Conservation (phyloP, 306 rosid genomes). For the Trichosanthes truncata region DNA sequence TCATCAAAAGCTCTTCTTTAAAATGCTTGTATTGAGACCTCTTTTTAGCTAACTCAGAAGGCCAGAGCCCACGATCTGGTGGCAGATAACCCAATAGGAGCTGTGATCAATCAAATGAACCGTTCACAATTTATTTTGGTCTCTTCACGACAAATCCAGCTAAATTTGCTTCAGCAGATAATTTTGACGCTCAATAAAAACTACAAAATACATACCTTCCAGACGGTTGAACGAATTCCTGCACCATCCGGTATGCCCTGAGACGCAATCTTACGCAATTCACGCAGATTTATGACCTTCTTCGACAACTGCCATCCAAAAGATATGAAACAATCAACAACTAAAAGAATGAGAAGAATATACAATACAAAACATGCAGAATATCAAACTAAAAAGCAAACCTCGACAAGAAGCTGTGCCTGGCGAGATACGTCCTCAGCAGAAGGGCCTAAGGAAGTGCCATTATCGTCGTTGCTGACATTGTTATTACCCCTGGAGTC, state of each 20-base stretch:
- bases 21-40: constrained; percentile 89
- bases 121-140: not conserved
- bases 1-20: constrained; percentile 86
- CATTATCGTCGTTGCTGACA: constrained; percentile 15
- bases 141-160: not conserved
- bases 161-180: not conserved
- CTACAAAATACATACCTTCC: constrained; percentile 50
- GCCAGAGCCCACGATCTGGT: constrained; percentile 74
- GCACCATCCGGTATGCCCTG: constrained; percentile 90
- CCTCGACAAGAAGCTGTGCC: constrained; percentile 78
- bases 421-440: constrained; percentile 66
- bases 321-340: not conserved
- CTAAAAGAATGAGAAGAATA: not conserved
- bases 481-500: constrained; percentile 21
- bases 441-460: constrained; percentile 29
- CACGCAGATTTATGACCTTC: constrained; percentile 61
- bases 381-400: constrained; percentile 1
- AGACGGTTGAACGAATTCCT: constrained; percentile 84
- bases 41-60: constrained; percentile 76
- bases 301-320: constrained; percentile 45
- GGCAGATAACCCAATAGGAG: constrained; percentile 89
- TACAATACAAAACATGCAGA: constrained; percentile 1
- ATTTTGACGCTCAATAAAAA: not conserved
- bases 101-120: constrained; percentile 28
- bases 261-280: constrained; percentile 57